phyloP scores from a whole-genome alignment of 2,329 filamentous ascomycete genomes.

The Sporothrix protearum region DNA sequence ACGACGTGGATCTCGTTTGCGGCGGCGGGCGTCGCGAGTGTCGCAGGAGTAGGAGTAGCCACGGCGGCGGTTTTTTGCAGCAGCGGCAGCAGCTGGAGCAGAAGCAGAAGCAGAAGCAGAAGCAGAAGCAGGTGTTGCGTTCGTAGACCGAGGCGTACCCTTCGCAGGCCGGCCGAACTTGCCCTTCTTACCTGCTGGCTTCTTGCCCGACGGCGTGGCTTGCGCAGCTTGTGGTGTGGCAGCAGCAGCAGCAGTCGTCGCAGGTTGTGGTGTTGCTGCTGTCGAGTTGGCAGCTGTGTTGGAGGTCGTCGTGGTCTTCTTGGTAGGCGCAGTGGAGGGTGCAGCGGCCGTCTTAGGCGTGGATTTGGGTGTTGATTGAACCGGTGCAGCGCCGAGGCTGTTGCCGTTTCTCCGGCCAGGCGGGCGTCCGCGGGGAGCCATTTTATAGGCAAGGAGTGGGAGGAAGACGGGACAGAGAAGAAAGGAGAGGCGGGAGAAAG shows the following conservation, averaged over 20 bases:
- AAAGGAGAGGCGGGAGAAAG: not conserved
- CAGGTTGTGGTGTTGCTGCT: not conserved
- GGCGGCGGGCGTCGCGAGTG: not conserved
- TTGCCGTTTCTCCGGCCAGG: slow-evolving; percentile 26
- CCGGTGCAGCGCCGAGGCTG: slow-evolving; percentile 8
- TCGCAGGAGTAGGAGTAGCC: not conserved
- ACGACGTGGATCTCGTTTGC: not conserved
- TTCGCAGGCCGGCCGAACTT: slow-evolving; percentile 9
- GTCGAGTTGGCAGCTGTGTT: not conserved
- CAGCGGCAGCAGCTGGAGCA: not conserved
- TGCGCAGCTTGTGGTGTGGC: not conserved
- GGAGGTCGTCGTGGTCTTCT: not conserved
- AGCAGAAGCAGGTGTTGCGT: not conserved
- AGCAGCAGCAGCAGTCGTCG: not conserved
- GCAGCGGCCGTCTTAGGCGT: slow-evolving; percentile 3
- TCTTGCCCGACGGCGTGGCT: not conserved
- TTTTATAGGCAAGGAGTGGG: not conserved
- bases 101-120: not conserved
- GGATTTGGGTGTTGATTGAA: not conserved
- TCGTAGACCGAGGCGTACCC: not conserved
- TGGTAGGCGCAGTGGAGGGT: not conserved
- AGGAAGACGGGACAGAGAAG: not conserved
- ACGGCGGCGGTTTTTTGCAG: not conserved
- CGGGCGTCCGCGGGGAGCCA: slow-evolving; percentile 27
- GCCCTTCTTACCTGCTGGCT: not conserved